Evolutionary conservation across 495 filamentous ascomycete species (phyloP).

Genomic region (Penicillium salamii): DNA sequence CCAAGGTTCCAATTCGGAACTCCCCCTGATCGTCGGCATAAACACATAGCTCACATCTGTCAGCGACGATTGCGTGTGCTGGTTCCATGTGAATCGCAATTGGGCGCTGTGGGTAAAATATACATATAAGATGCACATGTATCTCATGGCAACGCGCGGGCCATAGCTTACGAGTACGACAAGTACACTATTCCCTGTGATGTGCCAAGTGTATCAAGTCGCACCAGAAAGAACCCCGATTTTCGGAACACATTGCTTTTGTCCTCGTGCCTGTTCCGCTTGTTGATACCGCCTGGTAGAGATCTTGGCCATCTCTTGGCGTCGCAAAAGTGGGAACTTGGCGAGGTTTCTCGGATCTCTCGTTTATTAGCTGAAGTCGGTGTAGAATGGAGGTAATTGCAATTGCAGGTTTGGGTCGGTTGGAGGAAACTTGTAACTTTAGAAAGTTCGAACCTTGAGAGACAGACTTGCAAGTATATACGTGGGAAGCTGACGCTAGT

Average conservation of each 20-base stretch:
- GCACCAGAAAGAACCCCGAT: background rate
- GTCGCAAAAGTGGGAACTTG: conserved; percentile 1
- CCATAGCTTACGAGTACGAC: too few species aligned
- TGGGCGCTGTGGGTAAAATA: background rate
- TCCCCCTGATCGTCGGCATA: conserved; percentile 3
- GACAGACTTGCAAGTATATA: too few species aligned
- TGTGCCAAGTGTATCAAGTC: background rate
- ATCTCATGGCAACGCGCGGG: too few species aligned
- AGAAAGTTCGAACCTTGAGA: too few species aligned
- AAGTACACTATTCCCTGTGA: background rate
- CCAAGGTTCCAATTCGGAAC: too few species aligned
- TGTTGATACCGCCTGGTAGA: background rate
- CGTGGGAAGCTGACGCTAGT: too few species aligned
- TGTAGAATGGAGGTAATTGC: background rate
- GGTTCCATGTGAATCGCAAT: background rate
- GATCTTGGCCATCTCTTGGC: background rate
- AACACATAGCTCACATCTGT: background rate
- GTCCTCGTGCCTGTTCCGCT: background rate
- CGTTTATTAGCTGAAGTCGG: too few species aligned
- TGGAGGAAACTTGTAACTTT: too few species aligned
- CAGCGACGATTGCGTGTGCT: background rate
- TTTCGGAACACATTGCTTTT: background rate
- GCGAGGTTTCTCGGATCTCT: background rate
- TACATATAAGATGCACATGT: too few species aligned
- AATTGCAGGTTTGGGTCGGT: background rate